These are phyloP conservation scores for Alternaria sp. DNA, from an alignment of 2,329 filamentous ascomycete species.

Conservation along the genomic window DNA sequence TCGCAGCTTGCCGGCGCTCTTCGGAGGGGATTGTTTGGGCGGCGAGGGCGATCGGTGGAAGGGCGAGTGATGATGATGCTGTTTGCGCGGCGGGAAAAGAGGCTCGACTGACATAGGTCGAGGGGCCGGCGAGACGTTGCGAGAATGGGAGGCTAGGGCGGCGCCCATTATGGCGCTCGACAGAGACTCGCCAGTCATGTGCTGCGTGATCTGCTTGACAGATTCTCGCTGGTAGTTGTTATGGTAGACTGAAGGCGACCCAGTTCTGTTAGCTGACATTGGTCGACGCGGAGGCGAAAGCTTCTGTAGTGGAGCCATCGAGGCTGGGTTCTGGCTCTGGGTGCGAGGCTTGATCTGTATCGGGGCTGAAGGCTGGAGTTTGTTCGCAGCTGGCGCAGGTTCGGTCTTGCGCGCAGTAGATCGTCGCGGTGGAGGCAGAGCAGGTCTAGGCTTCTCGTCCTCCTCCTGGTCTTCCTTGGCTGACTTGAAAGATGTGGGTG, in stretches of 20 bases:
- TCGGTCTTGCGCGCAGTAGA: constrained; percentile 25
- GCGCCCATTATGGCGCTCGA: constrained; percentile 78
- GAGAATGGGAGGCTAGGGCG: constrained; percentile 69
- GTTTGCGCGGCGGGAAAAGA: constrained; percentile 51
- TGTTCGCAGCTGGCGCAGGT: constrained; percentile 5
- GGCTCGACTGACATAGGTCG: constrained; percentile 38
- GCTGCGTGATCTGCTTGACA: constrained; percentile 49
- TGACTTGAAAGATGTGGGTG: constrained; percentile 44
- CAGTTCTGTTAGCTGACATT: constrained; percentile 28
- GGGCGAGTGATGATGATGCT: constrained; percentile 43
- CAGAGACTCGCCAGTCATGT: constrained; percentile 68
- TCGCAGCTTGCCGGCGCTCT: constrained; percentile 62
- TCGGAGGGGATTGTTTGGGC: constrained; percentile 40
- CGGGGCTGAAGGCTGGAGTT: constrained; percentile 22
- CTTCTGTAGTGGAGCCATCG: constrained; percentile 26
- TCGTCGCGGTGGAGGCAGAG: constrained; percentile 46
- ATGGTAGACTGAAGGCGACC: constrained; percentile 44
- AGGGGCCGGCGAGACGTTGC: constrained; percentile 52
- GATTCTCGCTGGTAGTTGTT: constrained; percentile 48
- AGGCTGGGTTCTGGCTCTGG: constrained; percentile 40
- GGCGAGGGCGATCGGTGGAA: constrained; percentile 50
- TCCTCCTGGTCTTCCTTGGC: constrained; percentile 44
- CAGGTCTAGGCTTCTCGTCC: constrained; percentile 38
- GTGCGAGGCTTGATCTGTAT: constrained; percentile 39
- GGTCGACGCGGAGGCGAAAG: constrained; percentile 27